phyloP scores from a whole-genome alignment of 2,329 filamentous ascomycete genomes.

The Neopestalotiopsis clavispora region DNA sequence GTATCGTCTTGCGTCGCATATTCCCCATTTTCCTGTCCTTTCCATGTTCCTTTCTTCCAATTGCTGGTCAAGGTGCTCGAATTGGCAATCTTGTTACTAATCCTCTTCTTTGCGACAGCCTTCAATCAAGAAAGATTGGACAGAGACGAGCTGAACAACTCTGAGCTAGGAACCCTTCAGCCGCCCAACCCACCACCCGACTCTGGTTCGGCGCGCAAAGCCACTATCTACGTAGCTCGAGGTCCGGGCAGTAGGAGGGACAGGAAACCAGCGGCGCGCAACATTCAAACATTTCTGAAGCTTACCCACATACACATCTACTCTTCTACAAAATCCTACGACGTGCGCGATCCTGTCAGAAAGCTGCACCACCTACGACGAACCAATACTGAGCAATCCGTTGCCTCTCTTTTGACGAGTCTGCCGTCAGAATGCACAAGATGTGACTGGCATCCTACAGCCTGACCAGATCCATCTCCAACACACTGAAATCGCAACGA shows the following conservation, averaged over 20 bases:
- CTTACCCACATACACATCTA: background rate
- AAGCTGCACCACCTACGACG: background rate
- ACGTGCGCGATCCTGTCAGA: background rate
- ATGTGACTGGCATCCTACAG: background rate
- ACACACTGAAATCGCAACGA: conserved; percentile 20
- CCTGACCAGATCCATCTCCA: background rate
- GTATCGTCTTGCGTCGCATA: background rate
- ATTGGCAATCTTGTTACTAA: background rate
- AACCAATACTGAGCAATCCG: background rate
- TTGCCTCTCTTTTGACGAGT: background rate
- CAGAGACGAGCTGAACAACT: background rate
- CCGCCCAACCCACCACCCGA: background rate
- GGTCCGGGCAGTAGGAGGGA: background rate
- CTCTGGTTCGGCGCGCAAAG: background rate
- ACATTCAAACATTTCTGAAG: background rate
- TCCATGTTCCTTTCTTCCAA: background rate
- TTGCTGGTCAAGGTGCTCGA: background rate
- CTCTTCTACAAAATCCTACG: background rate
- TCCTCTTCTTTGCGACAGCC: background rate
- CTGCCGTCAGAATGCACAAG: background rate
- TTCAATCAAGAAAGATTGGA: background rate
- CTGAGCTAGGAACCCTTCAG: background rate
- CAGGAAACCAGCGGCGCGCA: background rate
- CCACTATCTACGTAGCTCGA: background rate
- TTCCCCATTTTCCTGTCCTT: background rate